Conservation (phyloP, 164 flowering plant species). For the Brasenia schreberi region DNA sequence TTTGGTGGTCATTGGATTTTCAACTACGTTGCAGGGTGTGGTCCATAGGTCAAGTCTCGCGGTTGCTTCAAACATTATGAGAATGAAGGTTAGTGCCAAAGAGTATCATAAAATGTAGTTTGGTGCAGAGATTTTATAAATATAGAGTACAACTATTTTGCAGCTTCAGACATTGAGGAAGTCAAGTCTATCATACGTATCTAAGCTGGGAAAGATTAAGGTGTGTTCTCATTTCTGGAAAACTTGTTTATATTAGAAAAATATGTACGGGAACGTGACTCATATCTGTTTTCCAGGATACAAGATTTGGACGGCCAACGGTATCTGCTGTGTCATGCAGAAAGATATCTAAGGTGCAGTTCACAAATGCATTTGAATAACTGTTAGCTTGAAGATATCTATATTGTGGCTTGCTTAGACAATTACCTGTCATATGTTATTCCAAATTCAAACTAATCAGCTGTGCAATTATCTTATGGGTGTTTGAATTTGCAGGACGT, state of each 20-base stretch:
- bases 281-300: background rate
- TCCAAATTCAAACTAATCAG: conserved; percentile 2
- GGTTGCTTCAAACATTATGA: background rate
- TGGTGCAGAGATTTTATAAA: background rate
- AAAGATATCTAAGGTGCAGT: background rate
- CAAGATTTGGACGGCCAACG: background rate
- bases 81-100: background rate
- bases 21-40: background rate
- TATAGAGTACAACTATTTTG: background rate
- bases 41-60: background rate
- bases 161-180: background rate
- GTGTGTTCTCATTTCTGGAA: background rate
- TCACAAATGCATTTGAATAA: background rate
- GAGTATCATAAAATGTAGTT: background rate
- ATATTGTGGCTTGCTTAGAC: background rate
- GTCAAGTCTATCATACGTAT: background rate
- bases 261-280: background rate
- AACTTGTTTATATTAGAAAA: no score
- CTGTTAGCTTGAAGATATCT: background rate
- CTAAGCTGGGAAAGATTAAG: background rate
- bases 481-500: conserved; percentile 20
- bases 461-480: background rate
- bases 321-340: background rate
- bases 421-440: background rate
- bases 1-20: background rate